Base-by-base conservation (phyloP, 2,329 filamentous ascomycete species). In the Chaetomium strumarium region DNA sequence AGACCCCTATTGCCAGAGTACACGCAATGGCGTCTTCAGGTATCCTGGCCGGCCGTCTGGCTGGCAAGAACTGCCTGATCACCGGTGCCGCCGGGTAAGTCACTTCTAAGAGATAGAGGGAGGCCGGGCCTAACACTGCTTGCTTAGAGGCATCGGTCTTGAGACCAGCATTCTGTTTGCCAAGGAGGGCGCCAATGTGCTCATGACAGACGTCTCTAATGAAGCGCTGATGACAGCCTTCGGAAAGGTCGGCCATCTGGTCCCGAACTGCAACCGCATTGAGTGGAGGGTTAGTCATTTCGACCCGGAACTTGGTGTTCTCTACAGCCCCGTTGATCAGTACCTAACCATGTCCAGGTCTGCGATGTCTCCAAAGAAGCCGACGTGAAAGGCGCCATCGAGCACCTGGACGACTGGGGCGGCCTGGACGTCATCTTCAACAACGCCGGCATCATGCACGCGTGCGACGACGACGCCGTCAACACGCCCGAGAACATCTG, bases 371-470 rank as follows among this genome's bases (percentile, higher is more conserved):
- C 88, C 68, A 91, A 90, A 65, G 91, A 96, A 69, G 70, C 79
- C 55, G 81, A 93, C 52, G 83, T 96, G 31, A 74, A 90, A 64
- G 81, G 83, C 51, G 82, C 87, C 67, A 77, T 96, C 48, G 85
- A 88, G 61, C 72, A 79, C 10, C 73, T 92, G 53, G 91, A 96
- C 70, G 67, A 80, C 52, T 95, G 88, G 87, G 91, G 91, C 65
- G 91, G 91, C 41, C 72, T 93, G 3, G 91, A 96, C 68, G 77
- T 96, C 66, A 88, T 96, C 64, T 96, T 96, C 83, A 96, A 96
- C 82, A 96, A 96, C 69, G 91, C 91, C 20, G 91, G 91, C 51
- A 96, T 96, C 70, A 96, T 96, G 91, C 91, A 96, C 73, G 84
- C 83, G 44, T 77, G 86, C 52, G 86, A 90, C 68, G 84, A 81